Conservation (phyloP, 202 grass and related monocot species). For the Carex arenaria region DNA sequence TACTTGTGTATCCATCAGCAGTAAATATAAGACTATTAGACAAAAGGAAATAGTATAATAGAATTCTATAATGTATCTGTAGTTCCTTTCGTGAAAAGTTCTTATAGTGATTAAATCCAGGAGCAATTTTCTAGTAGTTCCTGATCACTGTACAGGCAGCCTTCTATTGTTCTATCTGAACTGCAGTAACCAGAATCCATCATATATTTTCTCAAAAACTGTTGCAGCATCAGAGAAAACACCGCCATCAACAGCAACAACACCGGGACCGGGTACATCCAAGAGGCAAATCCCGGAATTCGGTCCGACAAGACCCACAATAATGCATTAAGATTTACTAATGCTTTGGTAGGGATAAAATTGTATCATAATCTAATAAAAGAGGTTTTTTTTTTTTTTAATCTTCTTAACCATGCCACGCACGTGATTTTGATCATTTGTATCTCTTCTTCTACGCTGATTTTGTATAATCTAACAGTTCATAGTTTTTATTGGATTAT, state of each 20-base stretch:
- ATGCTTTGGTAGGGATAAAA: too few species aligned
- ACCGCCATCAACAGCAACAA: not conserved
- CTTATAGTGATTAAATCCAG: not conserved
- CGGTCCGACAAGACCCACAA: not conserved
- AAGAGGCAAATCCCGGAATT: not conserved
- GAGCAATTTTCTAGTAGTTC: not conserved
- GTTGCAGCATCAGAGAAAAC: constrained; percentile 6
- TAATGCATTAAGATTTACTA: too few species aligned
- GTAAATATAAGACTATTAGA: not conserved
- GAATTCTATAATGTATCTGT: not conserved
- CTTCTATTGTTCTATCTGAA: not conserved
- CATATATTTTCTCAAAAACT: not conserved
- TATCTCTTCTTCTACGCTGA: too few species aligned
- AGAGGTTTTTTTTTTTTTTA: too few species aligned
- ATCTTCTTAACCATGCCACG: too few species aligned
- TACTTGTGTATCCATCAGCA: not conserved
- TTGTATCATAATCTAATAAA: too few species aligned
- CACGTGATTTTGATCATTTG: too few species aligned
- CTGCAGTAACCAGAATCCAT: not conserved
- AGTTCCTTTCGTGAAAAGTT: not conserved
- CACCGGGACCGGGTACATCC: not conserved
- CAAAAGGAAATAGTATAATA: not conserved
- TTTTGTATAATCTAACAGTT: too few species aligned
- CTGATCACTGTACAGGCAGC: not conserved
- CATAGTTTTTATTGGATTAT: too few species aligned